Percentiles rank a stretch among this genome's conserved stretches.
Conservation (phyloP, 345 rosid genomes). For the Ricinus communis region DNA sequence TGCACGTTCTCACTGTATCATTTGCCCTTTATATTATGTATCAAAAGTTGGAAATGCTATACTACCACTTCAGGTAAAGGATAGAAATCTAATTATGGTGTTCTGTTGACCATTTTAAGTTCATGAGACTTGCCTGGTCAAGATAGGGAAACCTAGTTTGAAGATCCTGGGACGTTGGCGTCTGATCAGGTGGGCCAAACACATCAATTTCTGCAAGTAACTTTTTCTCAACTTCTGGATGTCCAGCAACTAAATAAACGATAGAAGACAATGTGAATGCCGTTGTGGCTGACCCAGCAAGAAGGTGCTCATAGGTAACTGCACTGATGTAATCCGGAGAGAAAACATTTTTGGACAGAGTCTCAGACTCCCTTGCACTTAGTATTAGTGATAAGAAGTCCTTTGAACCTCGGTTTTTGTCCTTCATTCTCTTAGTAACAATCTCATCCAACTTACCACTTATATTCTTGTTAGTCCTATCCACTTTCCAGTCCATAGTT, state of each 20-base stretch:
- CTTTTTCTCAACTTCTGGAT: slow-evolving; percentile 68
- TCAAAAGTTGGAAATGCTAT: too few species aligned
- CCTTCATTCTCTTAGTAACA: slow-evolving; percentile 60
- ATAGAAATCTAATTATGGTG: too few species aligned
- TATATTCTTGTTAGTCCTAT: slow-evolving; percentile 52
- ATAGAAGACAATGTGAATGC: slow-evolving; percentile 73
- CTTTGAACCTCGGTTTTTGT: slow-evolving; percentile 49
- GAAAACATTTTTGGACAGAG: slow-evolving; percentile 46
- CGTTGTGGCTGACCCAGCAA: slow-evolving; percentile 91
- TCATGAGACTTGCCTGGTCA: slow-evolving; percentile 54
- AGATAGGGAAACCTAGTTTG: slow-evolving; percentile 74
- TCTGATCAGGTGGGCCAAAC: slow-evolving; percentile 52
- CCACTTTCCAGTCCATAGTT: slow-evolving; percentile 83
- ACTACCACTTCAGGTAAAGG: too few species aligned
- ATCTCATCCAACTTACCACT: slow-evolving; percentile 67
- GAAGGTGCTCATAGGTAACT: slow-evolving; percentile 86
- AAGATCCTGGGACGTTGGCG: slow-evolving; percentile 65
- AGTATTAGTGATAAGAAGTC: slow-evolving; percentile 74
- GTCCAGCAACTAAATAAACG: slow-evolving; percentile 68
- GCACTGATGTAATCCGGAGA: slow-evolving; percentile 76
- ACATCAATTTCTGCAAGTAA: slow-evolving; percentile 69
- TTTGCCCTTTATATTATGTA: too few species aligned
- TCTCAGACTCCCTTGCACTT: slow-evolving; percentile 64
- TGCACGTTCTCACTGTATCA: too few species aligned
- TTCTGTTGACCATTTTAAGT: background rate